These are phyloP conservation scores for Gamsiella multidivaricata DNA, from an alignment of 192 early-diverging fungal genomes.

Conservation along the genomic window DNA sequence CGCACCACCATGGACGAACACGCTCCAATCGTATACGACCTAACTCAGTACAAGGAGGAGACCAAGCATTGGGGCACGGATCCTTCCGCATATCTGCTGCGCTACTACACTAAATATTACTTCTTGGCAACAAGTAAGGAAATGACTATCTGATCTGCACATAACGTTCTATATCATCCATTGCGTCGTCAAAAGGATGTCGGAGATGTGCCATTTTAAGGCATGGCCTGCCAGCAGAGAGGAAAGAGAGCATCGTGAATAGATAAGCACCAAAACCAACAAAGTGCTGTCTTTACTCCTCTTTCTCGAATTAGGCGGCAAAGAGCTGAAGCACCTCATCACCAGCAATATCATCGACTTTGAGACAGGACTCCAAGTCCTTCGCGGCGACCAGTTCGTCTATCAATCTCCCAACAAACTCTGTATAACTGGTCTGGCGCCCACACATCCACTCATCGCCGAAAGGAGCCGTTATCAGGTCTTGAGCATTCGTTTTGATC, in stretches of 20 bases:
- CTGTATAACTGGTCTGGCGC: conserved; percentile 38
- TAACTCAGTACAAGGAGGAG: conserved; percentile 39
- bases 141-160: not conserved
- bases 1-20: conserved; percentile 42
- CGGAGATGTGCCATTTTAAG: no score
- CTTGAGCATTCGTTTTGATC: conserved; percentile 31
- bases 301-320: conserved; percentile 15
- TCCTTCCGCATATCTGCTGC: conserved; percentile 36
- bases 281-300: not conserved
- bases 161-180: no score
- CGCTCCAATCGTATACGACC: conserved; percentile 51
- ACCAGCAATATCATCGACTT: conserved; percentile 30
- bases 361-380: conserved; percentile 23
- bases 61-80: conserved; percentile 34
- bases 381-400: conserved; percentile 40
- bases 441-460: conserved; percentile 38
- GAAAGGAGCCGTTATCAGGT: conserved; percentile 30
- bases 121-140: conserved; percentile 31
- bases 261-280: no score
- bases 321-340: conserved; percentile 6
- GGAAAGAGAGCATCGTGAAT: no score
- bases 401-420: conserved; percentile 55
- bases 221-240: no score
- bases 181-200: no score
- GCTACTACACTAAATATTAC: conserved; percentile 49